Conservation (phyloP, 2,329 filamentous ascomycete genomes). For the Juglanconis oblonga region DNA sequence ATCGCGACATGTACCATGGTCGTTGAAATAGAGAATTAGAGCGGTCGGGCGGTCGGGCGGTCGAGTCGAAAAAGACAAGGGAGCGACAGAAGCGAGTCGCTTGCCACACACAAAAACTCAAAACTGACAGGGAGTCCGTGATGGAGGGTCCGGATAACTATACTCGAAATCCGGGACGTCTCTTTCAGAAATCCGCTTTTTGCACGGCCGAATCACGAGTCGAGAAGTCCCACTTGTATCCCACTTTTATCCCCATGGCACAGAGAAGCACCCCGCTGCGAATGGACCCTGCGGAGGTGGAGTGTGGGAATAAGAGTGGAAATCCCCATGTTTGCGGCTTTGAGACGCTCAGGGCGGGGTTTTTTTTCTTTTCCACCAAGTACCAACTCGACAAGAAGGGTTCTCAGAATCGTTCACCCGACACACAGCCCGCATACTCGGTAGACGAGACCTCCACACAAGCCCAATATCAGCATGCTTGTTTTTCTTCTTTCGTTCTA, state of each 20-base stretch:
- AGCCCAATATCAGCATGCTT: not conserved
- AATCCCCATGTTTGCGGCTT: not conserved
- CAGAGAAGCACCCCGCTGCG: not conserved
- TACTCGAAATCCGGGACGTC: not conserved
- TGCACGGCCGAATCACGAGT: not conserved
- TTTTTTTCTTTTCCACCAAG: not conserved
- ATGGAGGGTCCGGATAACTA: not conserved
- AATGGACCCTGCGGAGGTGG: not conserved
- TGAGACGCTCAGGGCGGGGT: not conserved
- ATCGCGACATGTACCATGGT: too few relatives aligned
- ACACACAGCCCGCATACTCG: not conserved
- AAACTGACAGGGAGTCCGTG: too few relatives aligned
- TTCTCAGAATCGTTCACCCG: not conserved
- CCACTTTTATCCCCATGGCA: conserved; percentile 4
- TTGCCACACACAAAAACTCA: too few relatives aligned
- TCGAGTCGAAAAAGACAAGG: too few relatives aligned
- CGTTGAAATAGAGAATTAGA: too few relatives aligned
- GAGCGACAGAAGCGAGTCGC: too few relatives aligned
- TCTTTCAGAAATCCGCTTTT: not conserved
- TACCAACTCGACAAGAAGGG: not conserved
- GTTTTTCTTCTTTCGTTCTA: not conserved
- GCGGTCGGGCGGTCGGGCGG: too few relatives aligned
- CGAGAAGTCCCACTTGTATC: not conserved
- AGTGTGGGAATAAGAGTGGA: not conserved
- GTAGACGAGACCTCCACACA: not conserved